Evolutionary conservation across 192 early-diverging fungal species (phyloP).

Genomic region (Phlyctochytrium planicorne): DNA sequence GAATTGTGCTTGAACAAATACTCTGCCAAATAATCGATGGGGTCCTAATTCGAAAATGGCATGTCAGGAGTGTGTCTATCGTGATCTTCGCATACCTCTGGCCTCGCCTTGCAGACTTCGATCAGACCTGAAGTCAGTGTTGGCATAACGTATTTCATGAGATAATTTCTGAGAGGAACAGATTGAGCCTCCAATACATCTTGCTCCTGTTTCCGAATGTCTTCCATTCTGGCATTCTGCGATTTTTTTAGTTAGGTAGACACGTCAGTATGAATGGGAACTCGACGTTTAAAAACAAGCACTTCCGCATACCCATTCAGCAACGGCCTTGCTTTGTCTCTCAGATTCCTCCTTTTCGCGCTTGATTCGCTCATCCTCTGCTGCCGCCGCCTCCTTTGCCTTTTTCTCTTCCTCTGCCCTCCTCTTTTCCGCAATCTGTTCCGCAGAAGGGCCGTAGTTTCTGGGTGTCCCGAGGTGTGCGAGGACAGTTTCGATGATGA

Average conservation of each 20-base stretch:
- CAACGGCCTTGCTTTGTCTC: conserved; percentile 50
- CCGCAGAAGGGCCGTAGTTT: conserved; percentile 59
- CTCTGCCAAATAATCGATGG: conserved; percentile 60
- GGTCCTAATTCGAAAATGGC: conserved; percentile 35
- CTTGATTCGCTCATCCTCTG: conserved; percentile 45
- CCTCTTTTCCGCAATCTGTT: conserved; percentile 53
- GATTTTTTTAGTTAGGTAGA: neutral
- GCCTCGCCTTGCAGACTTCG: conserved; percentile 60
- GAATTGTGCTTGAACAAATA: conserved; percentile 55
- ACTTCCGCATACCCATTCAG: conserved; percentile 53
- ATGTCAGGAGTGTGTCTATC: neutral
- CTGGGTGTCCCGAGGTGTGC: conserved; percentile 52
- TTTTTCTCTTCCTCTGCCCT: conserved; percentile 40
- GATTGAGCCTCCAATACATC: conserved; percentile 63
- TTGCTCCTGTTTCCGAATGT: conserved; percentile 63
- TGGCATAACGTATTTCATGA: conserved; percentile 65
- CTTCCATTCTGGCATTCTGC: conserved; percentile 53
- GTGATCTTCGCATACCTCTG: conserved; percentile 45
- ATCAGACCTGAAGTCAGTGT: conserved; percentile 61
- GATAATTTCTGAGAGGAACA: conserved; percentile 58
- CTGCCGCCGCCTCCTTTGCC: conserved; percentile 42
- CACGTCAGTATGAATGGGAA: no score
- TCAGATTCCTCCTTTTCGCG: conserved; percentile 57
- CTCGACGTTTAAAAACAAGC: conserved; percentile 5
- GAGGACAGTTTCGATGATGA: conserved; percentile 41